phyloP scores from a whole-genome alignment of 1,284 basidiomycete species.

The Ustilago crameri region DNA sequence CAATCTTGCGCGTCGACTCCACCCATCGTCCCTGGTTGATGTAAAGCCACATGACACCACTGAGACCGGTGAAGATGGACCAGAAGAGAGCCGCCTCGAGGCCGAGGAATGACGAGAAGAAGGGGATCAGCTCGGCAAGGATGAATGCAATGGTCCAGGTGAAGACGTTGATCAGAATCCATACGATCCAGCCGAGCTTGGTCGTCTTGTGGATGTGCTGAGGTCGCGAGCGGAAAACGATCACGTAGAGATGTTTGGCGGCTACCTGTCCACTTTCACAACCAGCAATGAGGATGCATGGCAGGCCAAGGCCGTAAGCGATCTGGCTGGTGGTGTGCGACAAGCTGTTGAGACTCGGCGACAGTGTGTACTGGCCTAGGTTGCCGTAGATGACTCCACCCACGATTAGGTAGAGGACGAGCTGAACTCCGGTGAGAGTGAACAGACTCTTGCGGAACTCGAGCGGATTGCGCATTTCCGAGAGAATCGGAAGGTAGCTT shows the following conservation, averaged over 20 bases:
- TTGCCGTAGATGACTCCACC: slow-evolving; percentile 62
- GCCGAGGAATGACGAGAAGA: slow-evolving; percentile 55
- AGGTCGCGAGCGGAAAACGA: slow-evolving; percentile 51
- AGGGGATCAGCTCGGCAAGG: slow-evolving; percentile 58
- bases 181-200: slow-evolving; percentile 46
- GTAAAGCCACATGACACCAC: slow-evolving; percentile 53
- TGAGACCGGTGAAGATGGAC: slow-evolving; percentile 52
- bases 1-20: slow-evolving; percentile 35
- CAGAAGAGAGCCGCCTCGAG: slow-evolving; percentile 59
- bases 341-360: slow-evolving; percentile 58
- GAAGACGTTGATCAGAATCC: slow-evolving; percentile 55
- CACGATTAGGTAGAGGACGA: slow-evolving; percentile 60
- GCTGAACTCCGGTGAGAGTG: slow-evolving; percentile 46
- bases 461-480: slow-evolving; percentile 59
- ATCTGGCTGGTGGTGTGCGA: slow-evolving; percentile 47
- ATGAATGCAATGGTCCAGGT: slow-evolving; percentile 58
- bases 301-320: slow-evolving; percentile 61
- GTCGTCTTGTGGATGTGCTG: slow-evolving; percentile 49
- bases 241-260: slow-evolving; percentile 55
- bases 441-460: slow-evolving; percentile 54
- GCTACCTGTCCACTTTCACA: slow-evolving; percentile 58
- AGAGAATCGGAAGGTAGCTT: slow-evolving; percentile 57
- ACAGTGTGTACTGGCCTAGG: slow-evolving; percentile 60
- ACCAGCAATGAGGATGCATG: slow-evolving; percentile 60
- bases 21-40: slow-evolving; percentile 53